A percentile compares a stretch with the other conserved stretches of the same genome.
These are phyloP conservation scores for Durotheca rogersii DNA, from an alignment of 495 filamentous ascomycete species.

Conservation along the genomic window DNA sequence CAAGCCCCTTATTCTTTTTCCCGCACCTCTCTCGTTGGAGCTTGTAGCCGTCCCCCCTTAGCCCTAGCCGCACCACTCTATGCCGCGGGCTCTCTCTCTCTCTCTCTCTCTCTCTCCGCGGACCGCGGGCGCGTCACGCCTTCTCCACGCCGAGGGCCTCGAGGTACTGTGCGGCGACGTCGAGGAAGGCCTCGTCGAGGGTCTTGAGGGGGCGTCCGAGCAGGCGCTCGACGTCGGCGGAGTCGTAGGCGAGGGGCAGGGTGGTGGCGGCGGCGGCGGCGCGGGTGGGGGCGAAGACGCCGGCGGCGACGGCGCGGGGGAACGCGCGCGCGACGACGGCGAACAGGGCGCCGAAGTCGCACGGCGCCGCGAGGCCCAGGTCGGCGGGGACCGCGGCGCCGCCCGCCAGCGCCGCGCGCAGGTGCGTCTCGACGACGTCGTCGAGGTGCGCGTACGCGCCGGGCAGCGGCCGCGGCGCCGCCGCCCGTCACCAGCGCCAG, in stretches of 20 bases:
- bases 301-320: conserved; percentile 26
- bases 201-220: conserved; percentile 46
- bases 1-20: no score
- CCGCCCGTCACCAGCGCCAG: conserved; percentile 28
- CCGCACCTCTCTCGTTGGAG: no score
- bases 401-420: conserved; percentile 36
- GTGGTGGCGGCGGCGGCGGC: conserved; percentile 10
- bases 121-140: no score
- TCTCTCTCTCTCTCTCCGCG: no score
- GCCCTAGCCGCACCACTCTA: no score
- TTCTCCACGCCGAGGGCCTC: conserved; percentile 22
- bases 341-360: conserved; percentile 13
- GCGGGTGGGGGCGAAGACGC: conserved; percentile 22
- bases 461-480: conserved; percentile 17
- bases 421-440: conserved; percentile 44
- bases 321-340: conserved; percentile 22
- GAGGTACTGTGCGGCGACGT: conserved; percentile 44
- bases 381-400: conserved; percentile 33
- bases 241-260: conserved; percentile 36
- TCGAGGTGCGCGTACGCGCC: conserved; percentile 37
- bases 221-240: conserved; percentile 39
- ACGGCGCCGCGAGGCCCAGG: conserved; percentile 18
- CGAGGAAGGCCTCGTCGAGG: conserved; percentile 49
- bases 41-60: no score
- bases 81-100: no score